phyloP scores from a whole-genome alignment of 2,329 filamentous ascomycete genomes.

The Paracamarosporium sp. region DNA sequence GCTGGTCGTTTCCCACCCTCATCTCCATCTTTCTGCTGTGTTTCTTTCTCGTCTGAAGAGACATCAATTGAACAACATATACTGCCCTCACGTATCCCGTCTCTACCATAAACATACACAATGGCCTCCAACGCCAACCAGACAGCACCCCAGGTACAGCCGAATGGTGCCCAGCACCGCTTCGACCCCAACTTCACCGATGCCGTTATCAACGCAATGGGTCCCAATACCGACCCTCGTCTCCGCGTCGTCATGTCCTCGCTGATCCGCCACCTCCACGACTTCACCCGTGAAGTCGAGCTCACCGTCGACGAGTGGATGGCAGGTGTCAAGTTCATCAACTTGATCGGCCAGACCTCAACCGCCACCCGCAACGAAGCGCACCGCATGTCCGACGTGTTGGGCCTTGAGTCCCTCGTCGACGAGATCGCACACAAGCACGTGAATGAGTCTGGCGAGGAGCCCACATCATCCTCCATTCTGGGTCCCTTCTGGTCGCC shows the following conservation, averaged over 20 bases:
- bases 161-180: constrained; percentile 35
- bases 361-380: constrained; percentile 68
- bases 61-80: not conserved
- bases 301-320: constrained; percentile 82
- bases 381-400: constrained; percentile 64
- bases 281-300: constrained; percentile 78
- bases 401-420: constrained; percentile 61
- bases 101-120: constrained; percentile 12
- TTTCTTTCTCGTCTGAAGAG: constrained; percentile 2
- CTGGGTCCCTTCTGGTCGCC: constrained; percentile 85
- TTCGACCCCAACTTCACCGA: constrained; percentile 82
- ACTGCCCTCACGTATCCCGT: not conserved
- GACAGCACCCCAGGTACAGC: constrained; percentile 29
- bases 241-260: constrained; percentile 70
- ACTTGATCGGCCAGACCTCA: constrained; percentile 69
- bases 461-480: constrained; percentile 76
- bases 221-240: constrained; percentile 71
- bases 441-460: constrained; percentile 56
- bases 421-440: constrained; percentile 64
- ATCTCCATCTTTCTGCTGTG: not conserved
- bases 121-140: constrained; percentile 21
- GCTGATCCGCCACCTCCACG: constrained; percentile 76
- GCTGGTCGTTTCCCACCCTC: not conserved
- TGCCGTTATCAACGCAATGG: constrained; percentile 75
- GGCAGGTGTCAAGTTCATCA: constrained; percentile 73